A percentile compares a stretch with the other conserved stretches of the same genome.
Conservation (phyloP, 805 yeast species). For the Ogataea thermomethanolica region DNA sequence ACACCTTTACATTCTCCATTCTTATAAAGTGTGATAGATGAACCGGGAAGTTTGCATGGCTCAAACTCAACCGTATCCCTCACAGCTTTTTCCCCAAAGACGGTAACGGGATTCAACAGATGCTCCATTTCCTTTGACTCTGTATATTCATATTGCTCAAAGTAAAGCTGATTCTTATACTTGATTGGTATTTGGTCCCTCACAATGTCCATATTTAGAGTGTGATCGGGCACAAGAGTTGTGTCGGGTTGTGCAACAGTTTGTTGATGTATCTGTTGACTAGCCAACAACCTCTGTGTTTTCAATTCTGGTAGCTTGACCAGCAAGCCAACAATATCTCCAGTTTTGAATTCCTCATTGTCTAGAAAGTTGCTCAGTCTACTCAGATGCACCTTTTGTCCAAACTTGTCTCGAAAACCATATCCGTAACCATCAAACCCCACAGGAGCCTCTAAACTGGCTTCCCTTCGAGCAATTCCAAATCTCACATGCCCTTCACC, state of each 20-base stretch:
- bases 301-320: constrained; percentile 60
- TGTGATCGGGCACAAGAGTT: neutral
- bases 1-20: constrained; percentile 71
- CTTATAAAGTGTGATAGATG: constrained; percentile 65
- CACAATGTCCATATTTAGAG: constrained; percentile 42
- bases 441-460: constrained; percentile 89
- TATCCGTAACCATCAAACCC: constrained; percentile 95
- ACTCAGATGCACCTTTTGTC: constrained; percentile 73
- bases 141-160: constrained; percentile 81
- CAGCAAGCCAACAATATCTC: constrained; percentile 81
- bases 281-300: constrained; percentile 42
- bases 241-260: constrained; percentile 22
- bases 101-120: constrained; percentile 65
- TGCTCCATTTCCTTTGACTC: constrained; percentile 70
- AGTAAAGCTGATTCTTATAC: constrained; percentile 71
- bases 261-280: constrained; percentile 33
- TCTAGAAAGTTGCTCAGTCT: constrained; percentile 55
- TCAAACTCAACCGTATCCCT: constrained; percentile 45
- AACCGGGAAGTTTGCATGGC: constrained; percentile 49
- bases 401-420: constrained; percentile 76
- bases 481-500: constrained; percentile 56
- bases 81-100: constrained; percentile 65
- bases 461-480: constrained; percentile 83
- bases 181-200: constrained; percentile 88
- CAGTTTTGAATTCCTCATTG: constrained; percentile 52